Base-by-base conservation (phyloP, 2,329 filamentous ascomycete genomes). In the Aspergillus novoparasiticus region DNA sequence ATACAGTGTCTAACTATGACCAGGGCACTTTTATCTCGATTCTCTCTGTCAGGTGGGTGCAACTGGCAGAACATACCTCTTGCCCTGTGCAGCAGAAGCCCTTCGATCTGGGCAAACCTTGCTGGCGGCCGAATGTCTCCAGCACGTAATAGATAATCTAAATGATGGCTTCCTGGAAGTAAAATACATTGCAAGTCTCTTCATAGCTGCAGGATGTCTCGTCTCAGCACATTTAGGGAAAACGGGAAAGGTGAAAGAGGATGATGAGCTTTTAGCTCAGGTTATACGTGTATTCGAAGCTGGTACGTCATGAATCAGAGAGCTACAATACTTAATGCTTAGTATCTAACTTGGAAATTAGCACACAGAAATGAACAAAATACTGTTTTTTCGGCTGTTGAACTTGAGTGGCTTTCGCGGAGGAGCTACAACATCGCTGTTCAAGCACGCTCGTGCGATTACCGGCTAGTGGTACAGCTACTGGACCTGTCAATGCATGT, bases 341-440 rank as follows among this genome's bases (percentile, higher is more conserved):
- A 68, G 66, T 12, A 23, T 4, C 1, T 4, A 78, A 79, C 77
- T 75, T 83, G 83, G 21, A 75, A 78, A 2, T 79, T 80, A 48
- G 79, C 82, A 28, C 83, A 76, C 63, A 76, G 74, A 21, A 78
- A 71, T 3, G 66, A 74, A 69, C 46, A 80, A 10, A 75, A 78
- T 36, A 85, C 78, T 65, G 62, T 83, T 1, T 93, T 93, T 71
- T 86, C 84, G 0, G 62, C 83, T 0, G 75, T 82, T 3, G 93
- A 97, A 69, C 81, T 96, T 4, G 85, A 94, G 68, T 96, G 93
- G 93, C 94, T 96, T 73, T 90, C 89, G 43, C 89, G 89, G 66
- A 94, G 91, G 66, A 85, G 90, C 1, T 96, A 96, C 80, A 96
- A 95, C 68, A 75, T 93, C 8, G 89, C 88, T 0, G 77, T 94